These are phyloP conservation scores for Eutypa lata DNA, from an alignment of 2,329 filamentous ascomycete species.

Conservation along the genomic window DNA sequence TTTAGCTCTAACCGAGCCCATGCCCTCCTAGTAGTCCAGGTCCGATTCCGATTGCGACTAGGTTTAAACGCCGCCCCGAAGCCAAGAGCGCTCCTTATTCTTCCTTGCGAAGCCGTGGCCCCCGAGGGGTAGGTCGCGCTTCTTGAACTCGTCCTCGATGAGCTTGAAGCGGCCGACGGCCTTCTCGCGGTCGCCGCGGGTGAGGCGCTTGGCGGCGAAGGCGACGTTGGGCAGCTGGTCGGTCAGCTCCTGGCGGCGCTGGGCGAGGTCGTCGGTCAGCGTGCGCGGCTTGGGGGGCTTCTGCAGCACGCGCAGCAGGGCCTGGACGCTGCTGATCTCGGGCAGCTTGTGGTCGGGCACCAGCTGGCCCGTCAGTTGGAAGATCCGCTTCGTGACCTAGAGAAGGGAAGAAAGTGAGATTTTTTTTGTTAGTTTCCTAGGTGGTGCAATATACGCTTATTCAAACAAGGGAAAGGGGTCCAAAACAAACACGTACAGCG, in stretches of 20 bases:
- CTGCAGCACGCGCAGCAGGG: constrained; percentile 52
- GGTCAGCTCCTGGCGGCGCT: constrained; percentile 30
- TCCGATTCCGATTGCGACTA: neutral
- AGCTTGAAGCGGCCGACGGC: constrained; percentile 75
- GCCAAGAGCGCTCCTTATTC: constrained; percentile 42
- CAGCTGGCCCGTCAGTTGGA: constrained; percentile 75
- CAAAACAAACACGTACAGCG: constrained; percentile 56
- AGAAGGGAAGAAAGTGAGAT: too few species aligned
- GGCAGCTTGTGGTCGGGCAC: constrained; percentile 69
- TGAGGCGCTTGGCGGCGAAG: constrained; percentile 62
- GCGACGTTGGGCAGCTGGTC: constrained; percentile 66
- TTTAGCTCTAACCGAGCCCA: too few species aligned
- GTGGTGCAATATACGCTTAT: too few species aligned
- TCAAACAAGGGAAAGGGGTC: neutral
- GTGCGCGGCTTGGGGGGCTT: constrained; percentile 56
- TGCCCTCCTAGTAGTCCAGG: too few species aligned
- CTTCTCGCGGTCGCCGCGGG: constrained; percentile 68
- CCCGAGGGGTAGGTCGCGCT: constrained; percentile 57
- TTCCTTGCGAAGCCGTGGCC: constrained; percentile 40
- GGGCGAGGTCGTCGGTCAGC: constrained; percentile 58
- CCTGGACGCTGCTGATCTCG: constrained; percentile 49
- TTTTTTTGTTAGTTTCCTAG: too few species aligned
- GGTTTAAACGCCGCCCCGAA: constrained; percentile 31
- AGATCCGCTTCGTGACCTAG: constrained; percentile 78
- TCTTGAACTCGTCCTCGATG: constrained; percentile 66